These are phyloP conservation scores for Suillus subluteus DNA, from an alignment of 768 basidiomycete species.

Conservation along the genomic window DNA sequence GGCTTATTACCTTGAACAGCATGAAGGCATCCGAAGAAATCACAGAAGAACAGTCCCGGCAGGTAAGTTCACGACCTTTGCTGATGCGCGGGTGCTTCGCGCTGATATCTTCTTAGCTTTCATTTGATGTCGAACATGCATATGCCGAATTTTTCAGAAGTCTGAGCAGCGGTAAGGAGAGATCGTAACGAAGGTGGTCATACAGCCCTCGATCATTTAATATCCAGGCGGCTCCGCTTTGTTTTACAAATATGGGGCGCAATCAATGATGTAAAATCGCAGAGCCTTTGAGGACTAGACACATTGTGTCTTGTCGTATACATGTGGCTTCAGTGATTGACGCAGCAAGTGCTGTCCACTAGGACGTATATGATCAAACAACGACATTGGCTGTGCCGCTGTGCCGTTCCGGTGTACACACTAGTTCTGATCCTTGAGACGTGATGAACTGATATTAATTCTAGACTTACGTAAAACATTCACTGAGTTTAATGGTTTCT, in stretches of 20 bases:
- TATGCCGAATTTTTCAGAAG: constrained; percentile 93
- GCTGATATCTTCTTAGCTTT: constrained; percentile 51
- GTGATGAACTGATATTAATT: neutral
- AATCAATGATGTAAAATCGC: neutral
- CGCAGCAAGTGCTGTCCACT: neutral
- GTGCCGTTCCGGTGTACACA: neutral
- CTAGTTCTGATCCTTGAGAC: neutral
- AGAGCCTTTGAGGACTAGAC: neutral
- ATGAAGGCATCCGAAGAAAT: constrained; percentile 98
- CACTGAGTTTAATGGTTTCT: neutral
- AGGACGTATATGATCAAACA: neutral
- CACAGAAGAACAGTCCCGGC: constrained; percentile 91
- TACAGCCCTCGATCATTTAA: neutral
- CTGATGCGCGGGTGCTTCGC: neutral
- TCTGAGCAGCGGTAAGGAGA: constrained; percentile 49
- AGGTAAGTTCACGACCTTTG: constrained; percentile 50
- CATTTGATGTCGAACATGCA: constrained; percentile 97
- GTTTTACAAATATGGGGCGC: neutral
- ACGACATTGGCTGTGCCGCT: neutral
- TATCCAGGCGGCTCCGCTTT: neutral
- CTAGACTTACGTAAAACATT: neutral
- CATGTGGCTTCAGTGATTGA: neutral
- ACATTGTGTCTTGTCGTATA: neutral
- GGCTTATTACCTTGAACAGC: constrained; percentile 94
- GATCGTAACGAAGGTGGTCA: constrained; percentile 1